Evolutionary conservation across 2,329 filamentous ascomycete species (phyloP).

Genomic region (Neofusicoccum parvum): DNA sequence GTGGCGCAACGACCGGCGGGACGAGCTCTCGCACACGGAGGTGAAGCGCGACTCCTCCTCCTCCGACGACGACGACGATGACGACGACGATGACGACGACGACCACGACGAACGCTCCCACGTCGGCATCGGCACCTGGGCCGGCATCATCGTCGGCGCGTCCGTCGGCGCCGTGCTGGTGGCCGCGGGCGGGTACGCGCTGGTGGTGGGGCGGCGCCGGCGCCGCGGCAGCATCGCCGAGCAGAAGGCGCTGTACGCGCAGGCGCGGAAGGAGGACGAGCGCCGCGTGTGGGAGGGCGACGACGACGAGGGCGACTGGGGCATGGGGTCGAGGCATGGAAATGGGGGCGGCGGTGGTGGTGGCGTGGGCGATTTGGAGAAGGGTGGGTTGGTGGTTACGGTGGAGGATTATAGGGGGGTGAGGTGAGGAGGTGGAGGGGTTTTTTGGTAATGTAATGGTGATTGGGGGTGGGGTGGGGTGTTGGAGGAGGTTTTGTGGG

Average conservation of each 20-base stretch:
- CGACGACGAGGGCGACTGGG: not conserved
- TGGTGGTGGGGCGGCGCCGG: not conserved
- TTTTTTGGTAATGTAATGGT: not conserved
- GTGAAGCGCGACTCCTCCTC: not conserved
- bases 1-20: not conserved
- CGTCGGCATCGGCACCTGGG: not conserved
- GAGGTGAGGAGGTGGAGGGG: not conserved
- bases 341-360: not conserved
- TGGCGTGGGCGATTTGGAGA: not conserved
- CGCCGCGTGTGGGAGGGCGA: constrained; percentile 3
- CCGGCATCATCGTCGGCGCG: constrained; percentile 1
- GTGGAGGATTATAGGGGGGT: constrained; percentile 7
- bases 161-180: not conserved
- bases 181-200: not conserved
- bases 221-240: not conserved
- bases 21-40: not conserved
- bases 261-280: not conserved
- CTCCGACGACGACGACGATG: not conserved
- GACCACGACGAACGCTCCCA: not conserved
- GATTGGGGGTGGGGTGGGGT: no score
- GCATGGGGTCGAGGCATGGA: not conserved
- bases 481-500: no score
- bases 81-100: not conserved
- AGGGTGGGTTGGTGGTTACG: not conserved
- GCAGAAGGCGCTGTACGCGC: not conserved